Percentiles rank a stretch among this genome's conserved stretches.
Conservation (phyloP, 75 land plant genomes). For the Picea glauca region DNA sequence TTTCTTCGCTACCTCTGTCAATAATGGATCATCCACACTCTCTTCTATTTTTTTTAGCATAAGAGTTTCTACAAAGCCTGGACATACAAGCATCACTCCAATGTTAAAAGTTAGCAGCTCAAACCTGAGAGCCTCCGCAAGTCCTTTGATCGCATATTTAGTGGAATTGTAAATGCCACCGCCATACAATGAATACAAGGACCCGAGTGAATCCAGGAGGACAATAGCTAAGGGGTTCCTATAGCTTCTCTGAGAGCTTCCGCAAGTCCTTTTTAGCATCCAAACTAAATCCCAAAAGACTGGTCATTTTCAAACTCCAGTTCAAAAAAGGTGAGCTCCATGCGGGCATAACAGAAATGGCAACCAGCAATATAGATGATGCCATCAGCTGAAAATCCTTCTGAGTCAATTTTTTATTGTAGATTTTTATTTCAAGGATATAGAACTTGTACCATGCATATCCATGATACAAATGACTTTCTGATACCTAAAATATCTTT, state of each 20-base stretch:
- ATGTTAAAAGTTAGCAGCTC: too few species aligned
- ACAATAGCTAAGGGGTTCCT: too few species aligned
- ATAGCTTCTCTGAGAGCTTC: too few species aligned
- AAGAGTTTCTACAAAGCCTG: too few species aligned
- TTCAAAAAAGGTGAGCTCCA: conserved; percentile 74
- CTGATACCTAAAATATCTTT: conserved; percentile 77
- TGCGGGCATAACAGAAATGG: conserved; percentile 68
- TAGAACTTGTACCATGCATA: conserved; percentile 93
- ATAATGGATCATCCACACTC: not conserved
- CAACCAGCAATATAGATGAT: conserved; percentile 77
- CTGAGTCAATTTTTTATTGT: conserved; percentile 77
- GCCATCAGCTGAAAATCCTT: conserved; percentile 91
- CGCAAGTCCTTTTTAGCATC: conserved; percentile 51
- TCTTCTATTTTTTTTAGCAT: too few species aligned
- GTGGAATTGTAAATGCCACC: too few species aligned
- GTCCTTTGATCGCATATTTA: too few species aligned
- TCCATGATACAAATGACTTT: conserved; percentile 79
- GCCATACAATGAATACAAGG: too few species aligned
- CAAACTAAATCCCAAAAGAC: conserved; percentile 64
- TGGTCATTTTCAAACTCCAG: conserved; percentile 74
- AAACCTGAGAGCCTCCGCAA: too few species aligned
- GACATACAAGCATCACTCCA: not conserved
- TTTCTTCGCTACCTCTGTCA: not conserved
- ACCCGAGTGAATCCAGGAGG: too few species aligned
- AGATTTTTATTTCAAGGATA: conserved; percentile 54